phyloP scores from a whole-genome alignment of 345 rosid species.

The Citrus reticulata region DNA sequence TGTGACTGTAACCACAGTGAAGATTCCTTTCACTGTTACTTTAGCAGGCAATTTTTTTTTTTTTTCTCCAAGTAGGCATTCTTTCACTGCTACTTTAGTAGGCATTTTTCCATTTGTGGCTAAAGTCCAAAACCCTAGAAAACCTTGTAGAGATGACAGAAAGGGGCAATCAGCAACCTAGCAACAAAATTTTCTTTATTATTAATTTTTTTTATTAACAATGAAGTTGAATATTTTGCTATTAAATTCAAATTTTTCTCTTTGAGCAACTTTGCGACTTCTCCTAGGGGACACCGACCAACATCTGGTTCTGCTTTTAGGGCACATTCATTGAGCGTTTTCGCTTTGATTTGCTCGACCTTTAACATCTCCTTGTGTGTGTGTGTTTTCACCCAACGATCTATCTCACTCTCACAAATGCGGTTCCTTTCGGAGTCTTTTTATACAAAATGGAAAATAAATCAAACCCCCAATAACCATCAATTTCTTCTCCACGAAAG shows the following conservation, averaged over 20 bases:
- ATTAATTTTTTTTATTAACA: background rate
- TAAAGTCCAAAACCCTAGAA: constrained; percentile 35
- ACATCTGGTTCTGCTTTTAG: constrained; percentile 51
- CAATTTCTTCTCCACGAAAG: too few species aligned
- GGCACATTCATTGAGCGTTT: constrained; percentile 36
- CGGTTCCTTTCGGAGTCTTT: background rate
- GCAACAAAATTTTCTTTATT: background rate
- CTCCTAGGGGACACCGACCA: constrained; percentile 36
- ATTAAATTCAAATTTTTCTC: background rate
- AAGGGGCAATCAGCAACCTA: constrained; percentile 37
- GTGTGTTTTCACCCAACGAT: constrained; percentile 19
- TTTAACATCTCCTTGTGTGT: constrained; percentile 12
- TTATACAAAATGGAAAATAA: background rate
- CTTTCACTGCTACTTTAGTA: constrained; percentile 23
- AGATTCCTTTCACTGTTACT: constrained; percentile 37
- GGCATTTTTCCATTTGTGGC: constrained; percentile 60
- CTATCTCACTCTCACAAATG: background rate
- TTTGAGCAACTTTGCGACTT: background rate
- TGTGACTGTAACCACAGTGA: background rate
- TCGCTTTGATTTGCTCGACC: constrained; percentile 27
- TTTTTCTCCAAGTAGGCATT: constrained; percentile 22
- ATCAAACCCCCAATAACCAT: too few species aligned
- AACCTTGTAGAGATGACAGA: constrained; percentile 37
- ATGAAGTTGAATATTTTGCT: background rate
- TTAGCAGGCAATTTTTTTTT: constrained; percentile 38